Percentiles rank a stretch among this genome's conserved stretches.
Evolutionary conservation across 1,139 yeast genomes (phyloP).

Genomic region (Kluyveromyces marxianus): DNA sequence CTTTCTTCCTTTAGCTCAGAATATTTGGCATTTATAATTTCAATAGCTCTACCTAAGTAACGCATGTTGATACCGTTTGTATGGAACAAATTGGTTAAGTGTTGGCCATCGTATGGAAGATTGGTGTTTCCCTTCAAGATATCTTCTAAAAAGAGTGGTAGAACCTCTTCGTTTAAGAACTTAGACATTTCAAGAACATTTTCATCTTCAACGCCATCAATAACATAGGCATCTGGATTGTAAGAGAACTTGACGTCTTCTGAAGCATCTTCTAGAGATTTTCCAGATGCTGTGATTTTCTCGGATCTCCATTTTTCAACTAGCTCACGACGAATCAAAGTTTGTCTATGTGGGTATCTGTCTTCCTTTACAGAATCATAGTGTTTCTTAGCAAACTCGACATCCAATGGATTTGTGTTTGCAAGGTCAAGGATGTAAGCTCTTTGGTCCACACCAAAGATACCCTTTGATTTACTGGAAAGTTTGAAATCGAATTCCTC

Average conservation of each 20-base stretch:
- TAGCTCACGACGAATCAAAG: constrained; percentile 78
- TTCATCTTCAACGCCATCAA: constrained; percentile 46
- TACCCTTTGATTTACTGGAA: constrained; percentile 78
- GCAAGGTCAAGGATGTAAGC: constrained; percentile 77
- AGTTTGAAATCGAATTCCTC: constrained; percentile 49
- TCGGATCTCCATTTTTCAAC: constrained; percentile 84
- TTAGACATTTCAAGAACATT: constrained; percentile 62
- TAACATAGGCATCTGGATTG: constrained; percentile 74
- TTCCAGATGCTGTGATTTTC: constrained; percentile 46
- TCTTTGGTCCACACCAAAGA: constrained; percentile 79
- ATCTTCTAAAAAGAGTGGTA: constrained; percentile 54
- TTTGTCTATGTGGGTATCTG: constrained; percentile 76
- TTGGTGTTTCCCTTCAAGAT: constrained; percentile 42
- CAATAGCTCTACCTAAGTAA: constrained; percentile 58
- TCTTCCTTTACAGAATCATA: constrained; percentile 35
- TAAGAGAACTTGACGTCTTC: constrained; percentile 52
- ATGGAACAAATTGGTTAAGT: constrained; percentile 64
- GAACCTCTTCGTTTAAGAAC: constrained; percentile 49
- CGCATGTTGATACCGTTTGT: constrained; percentile 81
- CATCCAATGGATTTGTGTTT: constrained; percentile 78
- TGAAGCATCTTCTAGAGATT: constrained; percentile 40
- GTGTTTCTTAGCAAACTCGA: constrained; percentile 58
- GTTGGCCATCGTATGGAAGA: constrained; percentile 75
- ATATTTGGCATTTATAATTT: constrained; percentile 23
- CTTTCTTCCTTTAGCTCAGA: constrained; percentile 24